Conservation (phyloP, 2,329 filamentous ascomycete genomes). For the Aureobasidium sp. region DNA sequence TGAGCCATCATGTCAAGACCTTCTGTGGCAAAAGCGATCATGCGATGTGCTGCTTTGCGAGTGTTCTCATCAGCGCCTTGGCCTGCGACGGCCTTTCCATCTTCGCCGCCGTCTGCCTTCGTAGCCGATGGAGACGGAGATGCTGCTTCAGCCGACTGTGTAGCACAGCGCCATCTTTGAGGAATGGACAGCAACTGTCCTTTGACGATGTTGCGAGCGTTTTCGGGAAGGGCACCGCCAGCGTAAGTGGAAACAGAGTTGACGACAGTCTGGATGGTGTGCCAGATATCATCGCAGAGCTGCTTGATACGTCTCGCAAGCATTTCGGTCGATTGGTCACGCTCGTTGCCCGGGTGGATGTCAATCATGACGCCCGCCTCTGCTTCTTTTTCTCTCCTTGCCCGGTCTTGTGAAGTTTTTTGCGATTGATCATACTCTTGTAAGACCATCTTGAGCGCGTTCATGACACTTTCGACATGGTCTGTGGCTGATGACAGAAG, state of each 20-base stretch:
- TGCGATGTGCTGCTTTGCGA: conserved; percentile 59
- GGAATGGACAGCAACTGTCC: conserved; percentile 79
- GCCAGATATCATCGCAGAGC: conserved; percentile 43
- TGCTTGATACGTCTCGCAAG: conserved; percentile 74
- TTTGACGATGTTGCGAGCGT: conserved; percentile 75
- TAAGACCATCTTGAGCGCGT: conserved; percentile 65
- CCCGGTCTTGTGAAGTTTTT: conserved; percentile 16
- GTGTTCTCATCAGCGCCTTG: conserved; percentile 36
- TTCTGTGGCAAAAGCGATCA: conserved; percentile 80
- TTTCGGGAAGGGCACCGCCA: conserved; percentile 84
- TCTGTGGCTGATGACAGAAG: conserved; percentile 77
- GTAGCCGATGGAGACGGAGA: neutral
- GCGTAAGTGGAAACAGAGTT: conserved; percentile 82
- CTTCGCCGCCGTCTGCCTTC: conserved; percentile 20
- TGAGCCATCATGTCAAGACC: conserved; percentile 91
- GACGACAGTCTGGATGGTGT: conserved; percentile 66
- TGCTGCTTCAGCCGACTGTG: conserved; percentile 28
- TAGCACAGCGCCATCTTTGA: conserved; percentile 69
- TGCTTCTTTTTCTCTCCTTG: conserved; percentile 19
- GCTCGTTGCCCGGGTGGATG: conserved; percentile 15
- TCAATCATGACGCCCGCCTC: conserved; percentile 21
- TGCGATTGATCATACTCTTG: conserved; percentile 64
- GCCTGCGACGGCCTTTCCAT: conserved; percentile 17
- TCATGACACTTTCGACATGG: conserved; percentile 69
- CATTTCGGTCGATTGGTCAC: conserved; percentile 40